Percentiles rank a stretch among this genome's conserved stretches.
Conservation (phyloP, 129 eudicot genomes). For the Logfia minima region DNA sequence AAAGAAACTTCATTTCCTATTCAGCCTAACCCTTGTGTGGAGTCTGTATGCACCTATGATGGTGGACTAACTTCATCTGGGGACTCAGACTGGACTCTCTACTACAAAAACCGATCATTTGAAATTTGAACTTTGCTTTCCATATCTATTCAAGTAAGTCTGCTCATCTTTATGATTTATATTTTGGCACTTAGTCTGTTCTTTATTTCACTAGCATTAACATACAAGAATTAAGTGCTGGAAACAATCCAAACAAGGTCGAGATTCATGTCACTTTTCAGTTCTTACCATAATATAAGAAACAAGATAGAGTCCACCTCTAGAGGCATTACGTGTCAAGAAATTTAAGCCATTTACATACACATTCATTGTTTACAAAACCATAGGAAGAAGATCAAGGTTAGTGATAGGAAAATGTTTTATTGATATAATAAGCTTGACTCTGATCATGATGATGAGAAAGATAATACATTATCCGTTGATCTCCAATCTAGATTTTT, state of each 20-base stretch:
- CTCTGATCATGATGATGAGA: slow-evolving; percentile 9
- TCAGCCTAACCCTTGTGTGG: slow-evolving; percentile 50
- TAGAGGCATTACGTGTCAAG: slow-evolving; percentile 24
- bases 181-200: slow-evolving; percentile 2
- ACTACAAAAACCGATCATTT: slow-evolving; percentile 51
- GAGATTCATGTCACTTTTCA: slow-evolving; percentile 17
- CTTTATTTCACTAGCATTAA: slow-evolving; percentile 6
- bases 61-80: slow-evolving; percentile 55
- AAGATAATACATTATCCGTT: slow-evolving; percentile 33
- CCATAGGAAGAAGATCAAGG: slow-evolving; percentile 20
- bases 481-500: slow-evolving; percentile 54
- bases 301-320: slow-evolving; percentile 11
- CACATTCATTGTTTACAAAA: slow-evolving; percentile 36
- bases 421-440: slow-evolving; percentile 25
- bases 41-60: slow-evolving; percentile 59
- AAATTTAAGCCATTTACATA: slow-evolving; percentile 31
- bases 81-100: slow-evolving; percentile 65
- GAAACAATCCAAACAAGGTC: slow-evolving; percentile 7
- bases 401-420: slow-evolving; percentile 17
- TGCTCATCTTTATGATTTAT: neutral
- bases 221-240: slow-evolving; percentile 15
- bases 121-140: slow-evolving; percentile 32
- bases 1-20: slow-evolving; percentile 29
- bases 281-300: slow-evolving; percentile 27
- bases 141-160: slow-evolving; percentile 22